Base-by-base conservation (phyloP, 2,329 filamentous ascomycete genomes). In the Colletotrichum plurivorum region DNA sequence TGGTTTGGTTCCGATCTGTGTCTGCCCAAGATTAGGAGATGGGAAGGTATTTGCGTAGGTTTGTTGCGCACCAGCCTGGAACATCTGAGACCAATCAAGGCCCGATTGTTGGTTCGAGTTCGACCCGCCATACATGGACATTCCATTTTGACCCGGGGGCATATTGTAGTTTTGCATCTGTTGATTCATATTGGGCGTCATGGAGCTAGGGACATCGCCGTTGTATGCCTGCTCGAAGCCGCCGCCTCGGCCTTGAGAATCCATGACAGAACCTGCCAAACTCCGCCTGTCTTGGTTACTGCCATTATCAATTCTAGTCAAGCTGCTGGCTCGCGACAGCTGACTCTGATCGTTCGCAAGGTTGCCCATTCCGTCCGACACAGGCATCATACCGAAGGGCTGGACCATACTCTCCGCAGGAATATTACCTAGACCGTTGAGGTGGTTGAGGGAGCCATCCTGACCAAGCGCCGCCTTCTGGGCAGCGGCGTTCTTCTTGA, bases 21-120 rank as follows among this genome's bases (percentile, higher is more conserved):
- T 89, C 84, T 90, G 87, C 81, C 87, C 86, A 87, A 88, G 84
- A 85, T 91, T 91, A 86, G 90, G 83, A 79, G 85, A 22, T 53
- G 48, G 83, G 82, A 88, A 90, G 78, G 87, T 85, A 79, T 84
- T 88, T 84, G 88, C 87, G 82, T 89, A 90, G 81, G 86, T 84
- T 82, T 89, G 84, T 81, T 91, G 88, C 83, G 88, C 86, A 87
- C 90, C 90, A 84, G 90, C 82, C 84, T 91, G 91, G 84, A 93
- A 93, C 89, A 94, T 92, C 79, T 92, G 88, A 77, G 91, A 88
- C 92, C 92, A 94, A 83, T 94, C 92, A 84, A 92, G 84, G 84
- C 87, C 82, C 78, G 85, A 84, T 82, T 88, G 85, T 82, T 90
- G 88, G 80, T 87, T 86, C 81, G 86, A 82, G 81, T 87, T 87